Evolutionary conservation across 2,329 filamentous ascomycete species (phyloP).

Genomic region (Aspergillus glaucus): DNA sequence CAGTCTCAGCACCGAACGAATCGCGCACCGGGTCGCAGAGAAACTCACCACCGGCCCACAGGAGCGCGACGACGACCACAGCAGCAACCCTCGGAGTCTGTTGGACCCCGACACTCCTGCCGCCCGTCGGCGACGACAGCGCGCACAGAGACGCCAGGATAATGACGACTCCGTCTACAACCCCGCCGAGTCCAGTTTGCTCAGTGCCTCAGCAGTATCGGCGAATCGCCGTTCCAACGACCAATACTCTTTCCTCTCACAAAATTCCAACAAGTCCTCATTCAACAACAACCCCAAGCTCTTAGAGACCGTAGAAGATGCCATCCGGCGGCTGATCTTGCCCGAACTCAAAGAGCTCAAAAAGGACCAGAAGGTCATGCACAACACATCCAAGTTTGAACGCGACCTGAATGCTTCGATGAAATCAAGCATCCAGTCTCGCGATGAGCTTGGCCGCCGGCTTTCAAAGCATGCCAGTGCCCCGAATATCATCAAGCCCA

Average conservation of each 20-base stretch:
- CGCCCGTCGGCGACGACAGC: constrained; percentile 41
- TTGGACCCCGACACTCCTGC: constrained; percentile 41
- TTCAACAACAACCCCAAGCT: constrained; percentile 90
- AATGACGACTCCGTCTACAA: constrained; percentile 49
- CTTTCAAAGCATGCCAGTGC: constrained; percentile 57
- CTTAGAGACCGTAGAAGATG: constrained; percentile 86
- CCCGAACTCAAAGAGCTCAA: constrained; percentile 90
- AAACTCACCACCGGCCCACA: constrained; percentile 53
- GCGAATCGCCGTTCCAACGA: constrained; percentile 51
- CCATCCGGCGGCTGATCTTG: constrained; percentile 79
- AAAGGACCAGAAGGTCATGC: constrained; percentile 74
- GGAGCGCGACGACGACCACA: constrained; percentile 35
- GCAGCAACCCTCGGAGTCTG: constrained; percentile 27
- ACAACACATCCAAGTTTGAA: constrained; percentile 64
- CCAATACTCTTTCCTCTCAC: constrained; percentile 54
- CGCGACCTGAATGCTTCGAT: constrained; percentile 55
- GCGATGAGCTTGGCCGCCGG: constrained; percentile 49
- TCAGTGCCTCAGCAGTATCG: constrained; percentile 51
- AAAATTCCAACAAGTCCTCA: constrained; percentile 50
- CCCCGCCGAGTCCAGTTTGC: constrained; percentile 56
- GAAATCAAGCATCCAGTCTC: constrained; percentile 50
- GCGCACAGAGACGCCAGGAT: constrained; percentile 40
- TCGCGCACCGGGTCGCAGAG: constrained; percentile 63
- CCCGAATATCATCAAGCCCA: constrained; percentile 56
- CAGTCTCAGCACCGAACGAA: constrained; percentile 60